Conservation (phyloP, 352 stramenopile species). For the Globisporangium acanthophoron region DNA sequence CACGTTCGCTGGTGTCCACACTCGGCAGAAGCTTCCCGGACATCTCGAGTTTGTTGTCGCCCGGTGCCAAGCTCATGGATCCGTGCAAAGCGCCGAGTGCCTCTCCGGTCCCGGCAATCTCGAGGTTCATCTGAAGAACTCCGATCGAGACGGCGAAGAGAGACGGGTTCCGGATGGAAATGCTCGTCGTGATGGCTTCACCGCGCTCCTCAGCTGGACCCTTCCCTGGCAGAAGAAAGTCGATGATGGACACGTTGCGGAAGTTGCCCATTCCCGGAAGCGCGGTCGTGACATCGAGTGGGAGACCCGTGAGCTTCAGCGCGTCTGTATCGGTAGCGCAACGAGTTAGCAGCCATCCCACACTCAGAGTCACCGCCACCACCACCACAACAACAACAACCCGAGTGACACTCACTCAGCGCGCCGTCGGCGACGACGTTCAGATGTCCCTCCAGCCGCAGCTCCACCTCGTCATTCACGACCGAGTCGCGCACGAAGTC, state of each 20-base stretch:
- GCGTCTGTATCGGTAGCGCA: conserved; percentile 20
- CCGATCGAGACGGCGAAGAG: conserved; percentile 66
- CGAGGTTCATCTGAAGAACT: conserved; percentile 47
- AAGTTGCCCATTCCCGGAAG: conserved; percentile 67
- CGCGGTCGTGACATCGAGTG: conserved; percentile 33
- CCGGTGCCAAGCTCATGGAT: conserved; percentile 47
- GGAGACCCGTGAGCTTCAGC: conserved; percentile 42
- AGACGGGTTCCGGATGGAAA: conserved; percentile 68
- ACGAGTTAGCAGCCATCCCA: conserved; percentile 2
- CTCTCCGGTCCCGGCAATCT: conserved; percentile 24
- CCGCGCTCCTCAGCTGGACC: conserved; percentile 22
- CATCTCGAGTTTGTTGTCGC: conserved; percentile 45
- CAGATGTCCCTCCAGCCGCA: conserved; percentile 48
- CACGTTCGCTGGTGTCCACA: conserved; percentile 28
- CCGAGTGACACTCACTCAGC: conserved; percentile 34
- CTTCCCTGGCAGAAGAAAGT: conserved; percentile 52
- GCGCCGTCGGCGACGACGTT: conserved; percentile 59
- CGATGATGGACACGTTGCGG: conserved; percentile 46
- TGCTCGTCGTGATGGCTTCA: conserved; percentile 51
- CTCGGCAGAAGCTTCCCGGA: conserved; percentile 40
- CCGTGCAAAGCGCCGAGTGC: conserved; percentile 46
- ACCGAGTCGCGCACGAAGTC: conserved; percentile 66
- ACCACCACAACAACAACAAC: not conserved
- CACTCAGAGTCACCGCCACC: not conserved
- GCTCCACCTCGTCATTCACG: conserved; percentile 31